These are phyloP conservation scores for Alternaria panax DNA, from an alignment of 2,329 filamentous ascomycete genomes.

Conservation along the genomic window DNA sequence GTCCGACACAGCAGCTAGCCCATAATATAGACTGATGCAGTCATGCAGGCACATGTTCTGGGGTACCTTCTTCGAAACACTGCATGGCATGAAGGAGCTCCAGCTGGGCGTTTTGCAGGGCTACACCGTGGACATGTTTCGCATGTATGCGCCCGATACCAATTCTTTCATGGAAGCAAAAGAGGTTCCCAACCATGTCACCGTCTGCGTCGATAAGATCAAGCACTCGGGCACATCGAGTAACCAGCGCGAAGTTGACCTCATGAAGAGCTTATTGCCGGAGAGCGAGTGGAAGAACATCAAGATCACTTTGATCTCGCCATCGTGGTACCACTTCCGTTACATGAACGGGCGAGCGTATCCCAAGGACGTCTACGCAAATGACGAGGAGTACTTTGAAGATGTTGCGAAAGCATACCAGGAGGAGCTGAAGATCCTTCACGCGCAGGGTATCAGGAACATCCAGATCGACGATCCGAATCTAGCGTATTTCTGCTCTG, in stretches of 20 bases:
- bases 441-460: slow-evolving; percentile 56
- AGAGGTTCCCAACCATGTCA: slow-evolving; percentile 60
- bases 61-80: slow-evolving; percentile 63
- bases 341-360: slow-evolving; percentile 63
- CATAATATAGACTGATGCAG: slow-evolving; percentile 18
- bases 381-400: slow-evolving; percentile 57
- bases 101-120: slow-evolving; percentile 51
- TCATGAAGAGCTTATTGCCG: slow-evolving; percentile 66
- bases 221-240: slow-evolving; percentile 62
- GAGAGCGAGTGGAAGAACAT: slow-evolving; percentile 69
- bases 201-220: slow-evolving; percentile 66
- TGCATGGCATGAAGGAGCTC: slow-evolving; percentile 64
- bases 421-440: slow-evolving; percentile 56
- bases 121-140: slow-evolving; percentile 63
- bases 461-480: slow-evolving; percentile 60
- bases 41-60: slow-evolving; percentile 59
- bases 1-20: neutral
- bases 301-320: slow-evolving; percentile 72
- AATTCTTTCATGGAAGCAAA: slow-evolving; percentile 68
- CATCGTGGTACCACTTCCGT: slow-evolving; percentile 74
- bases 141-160: slow-evolving; percentile 67
- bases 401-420: slow-evolving; percentile 58
- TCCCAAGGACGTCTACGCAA: slow-evolving; percentile 54
- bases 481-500: slow-evolving; percentile 53
- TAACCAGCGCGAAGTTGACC: slow-evolving; percentile 66